Conservation (phyloP, 2,329 filamentous ascomycete species). For the Basipetospora chlamydospora region DNA sequence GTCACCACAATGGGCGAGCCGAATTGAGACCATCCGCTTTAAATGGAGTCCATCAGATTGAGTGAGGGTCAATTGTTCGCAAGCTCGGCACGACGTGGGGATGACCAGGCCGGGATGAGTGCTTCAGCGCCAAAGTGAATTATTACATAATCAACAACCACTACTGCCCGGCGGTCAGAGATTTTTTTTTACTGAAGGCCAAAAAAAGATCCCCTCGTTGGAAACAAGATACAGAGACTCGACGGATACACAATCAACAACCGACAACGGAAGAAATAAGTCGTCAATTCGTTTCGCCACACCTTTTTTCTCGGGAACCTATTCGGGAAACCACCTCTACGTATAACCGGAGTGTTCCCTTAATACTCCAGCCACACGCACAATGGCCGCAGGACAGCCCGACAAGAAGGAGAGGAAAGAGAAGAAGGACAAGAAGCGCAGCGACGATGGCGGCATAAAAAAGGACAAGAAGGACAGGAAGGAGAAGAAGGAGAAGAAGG, state of each 20-base stretch:
- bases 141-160: not conserved
- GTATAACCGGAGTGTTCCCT: too few species aligned
- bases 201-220: too few species aligned
- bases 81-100: too few species aligned
- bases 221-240: too few species aligned
- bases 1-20: too few species aligned
- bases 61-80: too few species aligned
- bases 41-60: too few species aligned
- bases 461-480: conserved; percentile 47
- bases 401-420: conserved; percentile 30
- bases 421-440: conserved; percentile 47
- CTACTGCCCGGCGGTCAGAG: conserved; percentile 1
- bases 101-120: not conserved
- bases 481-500: conserved; percentile 59
- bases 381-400: conserved; percentile 33
- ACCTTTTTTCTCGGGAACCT: not conserved
- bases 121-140: not conserved
- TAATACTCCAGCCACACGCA: too few species aligned
- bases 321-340: too few species aligned
- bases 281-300: not conserved
- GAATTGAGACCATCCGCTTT: too few species aligned
- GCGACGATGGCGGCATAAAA: conserved; percentile 35
- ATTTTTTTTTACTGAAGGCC: conserved; percentile 2
- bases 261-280: too few species aligned
- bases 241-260: too few species aligned